phyloP scores from a whole-genome alignment of 2,329 filamentous ascomycete species.

The Orbilia javanica region DNA sequence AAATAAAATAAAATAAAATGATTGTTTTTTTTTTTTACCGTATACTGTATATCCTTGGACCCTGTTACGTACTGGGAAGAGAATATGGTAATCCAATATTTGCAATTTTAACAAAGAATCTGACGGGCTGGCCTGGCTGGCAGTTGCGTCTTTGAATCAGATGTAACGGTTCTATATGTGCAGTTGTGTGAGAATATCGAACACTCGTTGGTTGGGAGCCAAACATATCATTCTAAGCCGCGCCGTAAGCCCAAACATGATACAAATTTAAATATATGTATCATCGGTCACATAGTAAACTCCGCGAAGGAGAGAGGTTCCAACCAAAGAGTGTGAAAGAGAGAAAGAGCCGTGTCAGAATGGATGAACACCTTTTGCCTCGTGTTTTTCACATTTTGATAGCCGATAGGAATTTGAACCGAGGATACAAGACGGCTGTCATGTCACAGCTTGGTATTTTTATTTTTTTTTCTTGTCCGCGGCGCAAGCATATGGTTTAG shows the following conservation, averaged over 20 bases:
- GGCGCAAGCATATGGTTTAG: conserved; percentile 4
- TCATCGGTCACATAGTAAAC: neutral
- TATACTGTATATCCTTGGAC: too few species aligned
- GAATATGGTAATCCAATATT: neutral
- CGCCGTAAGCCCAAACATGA: conserved; percentile 26
- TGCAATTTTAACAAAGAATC: conserved; percentile 6
- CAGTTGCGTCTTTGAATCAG: neutral
- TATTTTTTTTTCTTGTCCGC: conserved; percentile 38
- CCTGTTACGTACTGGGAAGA: too few species aligned
- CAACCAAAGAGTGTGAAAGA: neutral
- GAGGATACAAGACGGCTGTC: conserved; percentile 42
- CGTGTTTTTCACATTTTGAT: conserved; percentile 4
- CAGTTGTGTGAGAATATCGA: conserved; percentile 1
- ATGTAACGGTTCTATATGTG: neutral
- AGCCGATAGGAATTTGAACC: conserved; percentile 58
- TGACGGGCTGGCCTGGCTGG: conserved; percentile 2
- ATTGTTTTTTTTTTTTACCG: too few species aligned
- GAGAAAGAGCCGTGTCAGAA: neutral
- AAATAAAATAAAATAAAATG: too few species aligned
- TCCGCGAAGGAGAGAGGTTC: neutral
- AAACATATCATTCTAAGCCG: conserved; percentile 43
- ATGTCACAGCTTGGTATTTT: conserved; percentile 24
- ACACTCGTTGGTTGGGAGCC: neutral
- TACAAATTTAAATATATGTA: conserved; percentile 21
- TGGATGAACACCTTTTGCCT: conserved; percentile 12